Evolutionary conservation across 257 asterid genomes (phyloP), one percentile per base, ranked within the genome.

Genomic region (Sherardia arvensis): DNA sequence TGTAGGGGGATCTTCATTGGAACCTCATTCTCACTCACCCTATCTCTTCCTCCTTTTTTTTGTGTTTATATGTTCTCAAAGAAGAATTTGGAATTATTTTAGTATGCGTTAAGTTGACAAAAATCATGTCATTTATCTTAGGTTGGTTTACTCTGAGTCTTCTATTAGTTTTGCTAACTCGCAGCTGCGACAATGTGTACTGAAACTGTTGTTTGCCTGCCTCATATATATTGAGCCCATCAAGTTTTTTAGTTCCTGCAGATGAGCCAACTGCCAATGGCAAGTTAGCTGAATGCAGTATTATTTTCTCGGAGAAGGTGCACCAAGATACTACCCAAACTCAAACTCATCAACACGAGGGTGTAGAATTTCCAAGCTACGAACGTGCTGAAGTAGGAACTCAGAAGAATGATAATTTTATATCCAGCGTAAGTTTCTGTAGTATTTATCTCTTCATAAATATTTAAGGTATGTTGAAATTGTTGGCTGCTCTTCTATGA

Each of bases 171-270:
- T n/a, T 3, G 4, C 18, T 8, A 43, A 62, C 18, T 47, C 4
- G 66, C 28, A 25, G 40, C 48, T 18, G 22, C 3, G 23, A 48
- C 5, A 40, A n/a, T 49, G 33, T 32, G 25, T 32, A 2, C 33
- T 59, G 29, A 14, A 59, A 20, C 10, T 49, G 22, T 17, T 51
- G 28, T 34, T 71, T 68, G 70, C 72, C 73, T 76, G 81, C 86
- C 85, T 77, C 82, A 78, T 80, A 73, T 84, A 76, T 72, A 75
- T 72, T 75, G 75, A 76, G 71, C 64, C 78, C 74, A 78, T 83
- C 94, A 87, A 87, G 95, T 78, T 85, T 88, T 88, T 80, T 97
- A 93, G 97, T 95, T 88, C 83, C 80, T 77, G 71, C 80, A 65
- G 79, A 76, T 84, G 87, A 85, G 83, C 69, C 87, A 61, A 73